Conservation (phyloP, 2,329 filamentous ascomycete genomes). For the Dothistroma septosporum region DNA sequence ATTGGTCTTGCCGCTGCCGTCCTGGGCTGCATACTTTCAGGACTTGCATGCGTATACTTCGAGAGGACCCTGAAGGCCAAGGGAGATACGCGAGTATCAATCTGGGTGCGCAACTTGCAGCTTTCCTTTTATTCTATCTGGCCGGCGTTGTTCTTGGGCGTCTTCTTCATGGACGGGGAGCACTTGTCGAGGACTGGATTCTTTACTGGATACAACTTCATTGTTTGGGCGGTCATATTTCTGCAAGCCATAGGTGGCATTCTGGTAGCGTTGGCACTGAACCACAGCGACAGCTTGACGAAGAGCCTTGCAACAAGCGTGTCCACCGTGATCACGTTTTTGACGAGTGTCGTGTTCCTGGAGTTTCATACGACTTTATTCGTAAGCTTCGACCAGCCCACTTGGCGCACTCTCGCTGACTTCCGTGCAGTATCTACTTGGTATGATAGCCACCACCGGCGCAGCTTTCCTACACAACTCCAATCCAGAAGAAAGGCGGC, state of each 20-base stretch:
- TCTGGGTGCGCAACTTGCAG: constrained; percentile 95
- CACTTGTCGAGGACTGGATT: constrained; percentile 81
- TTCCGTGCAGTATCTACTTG: constrained; percentile 66
- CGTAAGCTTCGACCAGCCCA: constrained; percentile 52
- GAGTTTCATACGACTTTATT: constrained; percentile 67
- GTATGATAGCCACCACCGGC: constrained; percentile 71
- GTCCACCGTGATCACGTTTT: constrained; percentile 80
- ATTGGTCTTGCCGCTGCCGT: constrained; percentile 76
- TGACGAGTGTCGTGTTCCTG: constrained; percentile 83
- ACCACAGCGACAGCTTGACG: constrained; percentile 81
- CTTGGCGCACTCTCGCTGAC: constrained; percentile 6
- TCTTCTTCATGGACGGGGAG: constrained; percentile 80
- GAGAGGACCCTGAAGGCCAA: constrained; percentile 85
- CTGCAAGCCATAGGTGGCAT: constrained; percentile 82
- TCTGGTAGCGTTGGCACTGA: constrained; percentile 75
- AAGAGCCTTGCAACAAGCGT: constrained; percentile 93
- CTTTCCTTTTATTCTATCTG: constrained; percentile 92
- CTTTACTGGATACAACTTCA: constrained; percentile 89
- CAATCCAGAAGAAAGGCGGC: constrained; percentile 49
- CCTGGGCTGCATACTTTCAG: constrained; percentile 72
- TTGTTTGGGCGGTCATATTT: constrained; percentile 80
- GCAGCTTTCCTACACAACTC: constrained; percentile 83
- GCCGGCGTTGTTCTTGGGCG: constrained; percentile 78
- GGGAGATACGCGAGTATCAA: constrained; percentile 61
- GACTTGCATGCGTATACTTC: constrained; percentile 79